These are phyloP conservation scores for Candida andamanensis DNA, from an alignment of 805 yeast genomes.

Conservation along the genomic window DNA sequence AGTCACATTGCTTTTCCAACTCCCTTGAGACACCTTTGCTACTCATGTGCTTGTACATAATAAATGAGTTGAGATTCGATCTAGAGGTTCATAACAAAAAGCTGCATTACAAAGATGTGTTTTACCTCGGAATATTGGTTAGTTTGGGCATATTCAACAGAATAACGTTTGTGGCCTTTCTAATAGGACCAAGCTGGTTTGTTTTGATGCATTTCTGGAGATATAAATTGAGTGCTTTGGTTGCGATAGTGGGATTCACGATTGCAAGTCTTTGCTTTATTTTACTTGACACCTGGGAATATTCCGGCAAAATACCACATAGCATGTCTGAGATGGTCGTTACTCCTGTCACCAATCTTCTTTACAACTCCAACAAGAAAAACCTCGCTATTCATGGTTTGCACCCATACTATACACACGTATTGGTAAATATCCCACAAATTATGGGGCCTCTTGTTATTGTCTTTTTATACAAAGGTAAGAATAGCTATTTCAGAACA, in stretches of 20 bases:
- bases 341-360: constrained; percentile 72
- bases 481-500: constrained; percentile 39
- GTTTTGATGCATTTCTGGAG: constrained; percentile 39
- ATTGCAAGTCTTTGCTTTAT: constrained; percentile 36
- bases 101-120: constrained; percentile 10
- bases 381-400: constrained; percentile 79
- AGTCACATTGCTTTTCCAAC: constrained; percentile 87
- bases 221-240: constrained; percentile 26
- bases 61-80: constrained; percentile 36
- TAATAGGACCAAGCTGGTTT: constrained; percentile 55
- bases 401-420: constrained; percentile 73
- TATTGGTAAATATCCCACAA: constrained; percentile 71
- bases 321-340: constrained; percentile 36
- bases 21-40: constrained; percentile 66
- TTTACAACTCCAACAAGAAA: constrained; percentile 54
- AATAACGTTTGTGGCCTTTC: constrained; percentile 73
- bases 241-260: constrained; percentile 30
- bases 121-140: constrained; percentile 43
- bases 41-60: constrained; percentile 44
- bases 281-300: constrained; percentile 50
- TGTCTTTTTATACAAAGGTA: constrained; percentile 34
- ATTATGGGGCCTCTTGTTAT: constrained; percentile 72
- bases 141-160: constrained; percentile 79
- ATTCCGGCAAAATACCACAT: constrained; percentile 13
- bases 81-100: constrained; percentile 8